Evolutionary conservation across 768 basidiomycete genomes (phyloP).

Genomic region (Kwoniella sp.): DNA sequence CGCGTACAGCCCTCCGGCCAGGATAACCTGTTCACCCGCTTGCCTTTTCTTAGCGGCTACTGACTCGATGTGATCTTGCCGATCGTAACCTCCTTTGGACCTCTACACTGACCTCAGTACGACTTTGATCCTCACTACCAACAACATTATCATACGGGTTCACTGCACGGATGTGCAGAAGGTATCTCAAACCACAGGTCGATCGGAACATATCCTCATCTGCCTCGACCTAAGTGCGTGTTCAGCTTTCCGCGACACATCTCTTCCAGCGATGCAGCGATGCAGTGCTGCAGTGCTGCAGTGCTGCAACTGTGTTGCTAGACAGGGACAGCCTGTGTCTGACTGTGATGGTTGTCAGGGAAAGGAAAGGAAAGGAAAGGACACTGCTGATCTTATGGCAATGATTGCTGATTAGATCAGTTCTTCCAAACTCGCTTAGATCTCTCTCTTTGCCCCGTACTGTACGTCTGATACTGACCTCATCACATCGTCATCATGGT

Average conservation of each 20-base stretch:
- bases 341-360: neutral
- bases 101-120: neutral
- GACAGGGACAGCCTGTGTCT: neutral
- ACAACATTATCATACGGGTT: no score
- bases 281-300: no score
- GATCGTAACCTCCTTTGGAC: neutral
- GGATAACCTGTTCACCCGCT: neutral
- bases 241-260: neutral
- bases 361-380: neutral
- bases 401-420: neutral
- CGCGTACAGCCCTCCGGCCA: neutral
- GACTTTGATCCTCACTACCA: neutral
- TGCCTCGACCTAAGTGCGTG: neutral
- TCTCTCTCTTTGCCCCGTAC: no score
- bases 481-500: no score
- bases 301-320: no score
- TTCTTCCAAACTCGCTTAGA: neutral
- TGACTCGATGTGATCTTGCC: neutral
- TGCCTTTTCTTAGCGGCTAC: neutral
- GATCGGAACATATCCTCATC: no score
- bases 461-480: no score
- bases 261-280: no score
- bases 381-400: neutral
- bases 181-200: no score
- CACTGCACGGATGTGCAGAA: no score